phyloP scores from a whole-genome alignment of 2,329 filamentous ascomycete genomes.

The Colletotrichum falcatum region DNA sequence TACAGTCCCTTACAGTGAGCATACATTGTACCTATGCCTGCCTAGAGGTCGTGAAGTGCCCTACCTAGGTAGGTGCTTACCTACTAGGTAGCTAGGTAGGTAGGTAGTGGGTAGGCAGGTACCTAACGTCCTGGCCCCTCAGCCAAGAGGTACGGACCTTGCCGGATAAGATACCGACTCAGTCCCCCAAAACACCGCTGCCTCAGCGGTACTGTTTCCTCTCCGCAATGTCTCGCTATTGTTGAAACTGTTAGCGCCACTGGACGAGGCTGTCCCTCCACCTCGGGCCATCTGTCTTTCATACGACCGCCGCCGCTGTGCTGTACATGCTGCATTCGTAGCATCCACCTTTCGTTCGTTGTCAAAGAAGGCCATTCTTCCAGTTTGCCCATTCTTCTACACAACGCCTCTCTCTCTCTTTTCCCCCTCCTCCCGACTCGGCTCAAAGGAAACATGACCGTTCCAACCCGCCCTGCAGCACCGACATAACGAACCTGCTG shows the following conservation, averaged over 20 bases:
- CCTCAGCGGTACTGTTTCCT: slow-evolving; percentile 39
- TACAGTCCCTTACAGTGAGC: not conserved
- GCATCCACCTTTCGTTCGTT: slow-evolving; percentile 3
- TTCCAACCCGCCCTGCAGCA: slow-evolving; percentile 24
- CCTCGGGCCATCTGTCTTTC: slow-evolving; percentile 38
- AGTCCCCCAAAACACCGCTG: slow-evolving; percentile 24
- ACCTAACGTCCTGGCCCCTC: not conserved
- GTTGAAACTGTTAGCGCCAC: slow-evolving; percentile 37
- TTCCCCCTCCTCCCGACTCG: not conserved
- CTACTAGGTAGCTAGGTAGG: no score
- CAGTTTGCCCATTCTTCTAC: slow-evolving; percentile 22
- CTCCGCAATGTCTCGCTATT: slow-evolving; percentile 36
- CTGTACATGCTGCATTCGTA: slow-evolving; percentile 2
- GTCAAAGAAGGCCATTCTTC: slow-evolving; percentile 35
- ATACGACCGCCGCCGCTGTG: slow-evolving; percentile 6
- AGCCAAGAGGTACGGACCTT: slow-evolving; percentile 23
- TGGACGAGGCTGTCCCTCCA: slow-evolving; percentile 29
- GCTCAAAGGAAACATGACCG: slow-evolving; percentile 30
- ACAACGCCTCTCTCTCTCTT: not conserved
- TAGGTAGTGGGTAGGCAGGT: no score
- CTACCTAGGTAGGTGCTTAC: no score
- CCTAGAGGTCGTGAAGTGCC: no score
- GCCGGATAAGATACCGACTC: slow-evolving; percentile 32
- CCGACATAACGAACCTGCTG: slow-evolving; percentile 16
- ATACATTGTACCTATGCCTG: not conserved